Evolutionary conservation across 352 stramenopile genomes (phyloP), one percentile per base, ranked within the genome.

Genomic region (Globisporangium cederbergense): DNA sequence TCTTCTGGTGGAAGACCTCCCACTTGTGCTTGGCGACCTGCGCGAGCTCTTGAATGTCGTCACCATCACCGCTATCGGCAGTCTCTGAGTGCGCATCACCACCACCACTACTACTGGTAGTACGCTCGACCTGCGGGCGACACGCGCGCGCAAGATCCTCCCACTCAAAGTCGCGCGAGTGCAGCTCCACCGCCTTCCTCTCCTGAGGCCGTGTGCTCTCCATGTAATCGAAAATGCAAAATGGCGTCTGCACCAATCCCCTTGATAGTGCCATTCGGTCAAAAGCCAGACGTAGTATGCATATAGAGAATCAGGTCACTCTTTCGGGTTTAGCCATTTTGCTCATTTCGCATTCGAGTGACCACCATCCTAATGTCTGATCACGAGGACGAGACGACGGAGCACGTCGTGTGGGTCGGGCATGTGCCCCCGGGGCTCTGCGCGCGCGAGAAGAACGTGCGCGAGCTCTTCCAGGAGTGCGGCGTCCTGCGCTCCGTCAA

Each of bases 161-260:
- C 84, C 84, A 91, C 58, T 82, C 80, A 64, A 93, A 93, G 69
- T 93, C 84, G 58, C 83, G 76, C 70, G 79, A 90, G 65, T 93
- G 79, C 3, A 93, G 67, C 70, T 88, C 67, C 70, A 91, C 82
- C 8, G 49, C n/a, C 45, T 64, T 68, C 66, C 30, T 74, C 65
- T 42, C 36, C 36, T 4, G 0, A 16, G 65, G 47, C 67, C 64
- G 11, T 34, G 34, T 36, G 64, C 63, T 46, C 53, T 16, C 53
- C 36, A 32, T 46, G 36, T 8, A 36, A 36, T 42, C 36, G 9
- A 42, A 42, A 42, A 42, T 11, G 36, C 36, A 10, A n/a, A 46
- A 46, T 45, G 40, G 13, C 40, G 32, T 0, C 4, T 36, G 2
- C 9, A 14, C 40, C 13, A n/a, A 46, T n/a, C 13, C 40, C 18